A percentile compares a stretch with the other conserved stretches of the same genome.
Conservation (phyloP, 2,329 filamentous ascomycete genomes). For the Beauveria medogensis region DNA sequence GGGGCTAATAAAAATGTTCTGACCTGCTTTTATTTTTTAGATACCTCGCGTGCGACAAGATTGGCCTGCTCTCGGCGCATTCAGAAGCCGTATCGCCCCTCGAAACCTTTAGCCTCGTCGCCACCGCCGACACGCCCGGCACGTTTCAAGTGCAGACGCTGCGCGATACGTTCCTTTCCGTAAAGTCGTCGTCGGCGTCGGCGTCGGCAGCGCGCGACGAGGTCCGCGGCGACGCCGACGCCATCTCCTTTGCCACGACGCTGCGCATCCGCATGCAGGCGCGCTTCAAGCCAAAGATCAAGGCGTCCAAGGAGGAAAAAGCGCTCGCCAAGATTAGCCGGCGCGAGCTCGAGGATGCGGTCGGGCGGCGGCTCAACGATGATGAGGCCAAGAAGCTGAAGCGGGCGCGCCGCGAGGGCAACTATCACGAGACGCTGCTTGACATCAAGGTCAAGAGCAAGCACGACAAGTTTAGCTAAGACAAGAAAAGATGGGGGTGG, state of each 20-base stretch:
- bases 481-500: not conserved
- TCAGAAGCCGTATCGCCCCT: constrained; percentile 75
- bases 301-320: constrained; percentile 74
- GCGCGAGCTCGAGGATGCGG: constrained; percentile 74
- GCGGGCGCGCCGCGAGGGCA: constrained; percentile 73
- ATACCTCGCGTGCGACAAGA: constrained; percentile 79
- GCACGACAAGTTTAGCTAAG: constrained; percentile 67
- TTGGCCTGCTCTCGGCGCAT: constrained; percentile 67
- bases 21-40: constrained; percentile 30
- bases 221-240: constrained; percentile 67
- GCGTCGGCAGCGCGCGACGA: constrained; percentile 43
- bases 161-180: constrained; percentile 60
- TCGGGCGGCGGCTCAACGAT: constrained; percentile 68
- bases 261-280: constrained; percentile 89
- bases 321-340: constrained; percentile 77
- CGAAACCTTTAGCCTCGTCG: constrained; percentile 69
- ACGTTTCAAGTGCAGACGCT: constrained; percentile 70
- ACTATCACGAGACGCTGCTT: constrained; percentile 80
- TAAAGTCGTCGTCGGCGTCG: constrained; percentile 48
- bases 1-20: too few relatives aligned
- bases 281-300: constrained; percentile 78
- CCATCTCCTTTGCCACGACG: constrained; percentile 60
- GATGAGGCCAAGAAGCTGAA: constrained; percentile 81
- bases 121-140: constrained; percentile 55
- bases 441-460: constrained; percentile 87